These are phyloP conservation scores for Linnemannia elongata DNA, from an alignment of 192 early-diverging fungal species.

Conservation along the genomic window DNA sequence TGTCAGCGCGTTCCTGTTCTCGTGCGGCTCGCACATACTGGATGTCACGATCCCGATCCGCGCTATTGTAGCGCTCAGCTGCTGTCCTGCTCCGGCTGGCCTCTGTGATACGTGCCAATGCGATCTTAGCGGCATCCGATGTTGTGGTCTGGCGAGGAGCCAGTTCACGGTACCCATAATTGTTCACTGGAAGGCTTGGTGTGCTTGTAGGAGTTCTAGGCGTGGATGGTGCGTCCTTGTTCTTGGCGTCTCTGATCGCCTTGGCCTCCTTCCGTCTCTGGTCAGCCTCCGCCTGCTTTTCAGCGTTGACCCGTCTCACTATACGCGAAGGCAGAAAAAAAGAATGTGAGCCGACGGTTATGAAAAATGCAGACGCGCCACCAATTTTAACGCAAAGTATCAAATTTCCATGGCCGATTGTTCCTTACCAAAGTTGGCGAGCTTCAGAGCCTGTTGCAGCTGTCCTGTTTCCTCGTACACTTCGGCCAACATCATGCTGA, in stretches of 20 bases:
- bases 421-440: slow-evolving; percentile 62
- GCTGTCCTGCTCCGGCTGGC: slow-evolving; percentile 26
- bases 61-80: slow-evolving; percentile 24
- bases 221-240: neutral
- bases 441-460: slow-evolving; percentile 62
- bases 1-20: slow-evolving; percentile 40
- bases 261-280: slow-evolving; percentile 28
- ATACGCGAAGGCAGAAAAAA: neutral
- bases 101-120: slow-evolving; percentile 31
- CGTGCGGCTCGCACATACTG: slow-evolving; percentile 16
- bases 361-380: neutral
- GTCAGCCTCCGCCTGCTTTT: slow-evolving; percentile 34
- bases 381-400: neutral
- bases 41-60: slow-evolving; percentile 48
- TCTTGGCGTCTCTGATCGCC: slow-evolving; percentile 24
- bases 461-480: slow-evolving; percentile 81
- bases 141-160: slow-evolving; percentile 14
- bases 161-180: slow-evolving; percentile 15
- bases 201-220: neutral
- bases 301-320: slow-evolving; percentile 42
- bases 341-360: neutral
- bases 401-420: neutral
- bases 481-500: slow-evolving; percentile 76
- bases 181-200: neutral
- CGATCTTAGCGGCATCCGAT: slow-evolving; percentile 19